phyloP scores from a whole-genome alignment of 495 filamentous ascomycete species.

The Podospora pseudocomata region DNA sequence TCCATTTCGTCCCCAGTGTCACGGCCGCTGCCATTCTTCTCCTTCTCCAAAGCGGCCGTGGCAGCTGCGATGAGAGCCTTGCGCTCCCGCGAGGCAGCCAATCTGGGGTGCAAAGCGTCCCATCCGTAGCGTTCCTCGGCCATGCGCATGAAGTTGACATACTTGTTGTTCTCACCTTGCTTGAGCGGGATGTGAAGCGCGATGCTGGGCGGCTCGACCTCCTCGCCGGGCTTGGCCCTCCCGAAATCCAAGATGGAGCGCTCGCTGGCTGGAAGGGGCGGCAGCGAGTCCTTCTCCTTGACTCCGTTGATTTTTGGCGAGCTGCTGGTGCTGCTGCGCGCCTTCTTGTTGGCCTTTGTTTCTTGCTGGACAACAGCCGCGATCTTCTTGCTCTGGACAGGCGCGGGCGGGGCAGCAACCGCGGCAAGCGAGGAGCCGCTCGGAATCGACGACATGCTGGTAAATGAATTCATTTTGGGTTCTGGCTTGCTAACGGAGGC shows the following conservation, averaged over 20 bases:
- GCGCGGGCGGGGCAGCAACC: constrained; percentile 12
- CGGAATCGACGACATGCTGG: constrained; percentile 33
- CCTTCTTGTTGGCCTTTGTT: constrained; percentile 41
- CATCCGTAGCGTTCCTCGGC: constrained; percentile 93
- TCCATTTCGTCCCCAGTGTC: constrained; percentile 75
- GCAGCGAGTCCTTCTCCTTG: constrained; percentile 41
- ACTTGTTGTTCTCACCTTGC: constrained; percentile 70
- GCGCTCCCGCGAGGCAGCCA: constrained; percentile 77
- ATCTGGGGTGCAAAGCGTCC: constrained; percentile 83
- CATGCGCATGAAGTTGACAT: constrained; percentile 90
- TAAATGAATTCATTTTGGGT: constrained; percentile 39
- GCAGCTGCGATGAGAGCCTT: constrained; percentile 80
- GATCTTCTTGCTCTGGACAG: constrained; percentile 33
- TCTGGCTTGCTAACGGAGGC: constrained; percentile 18
- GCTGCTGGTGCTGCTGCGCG: constrained; percentile 37
- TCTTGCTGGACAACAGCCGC: constrained; percentile 33
- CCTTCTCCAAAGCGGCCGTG: constrained; percentile 74
- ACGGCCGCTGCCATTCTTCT: constrained; percentile 66
- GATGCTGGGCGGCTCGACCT: constrained; percentile 66
- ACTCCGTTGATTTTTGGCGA: constrained; percentile 39
- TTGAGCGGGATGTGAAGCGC: constrained; percentile 76
- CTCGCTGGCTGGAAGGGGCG: constrained; percentile 37
- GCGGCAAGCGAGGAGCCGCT: neutral
- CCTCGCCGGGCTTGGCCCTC: constrained; percentile 47
- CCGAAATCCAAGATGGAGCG: constrained; percentile 52